Base-by-base conservation (phyloP, 129 eudicot species). In the Gnaphalium uliginosum region DNA sequence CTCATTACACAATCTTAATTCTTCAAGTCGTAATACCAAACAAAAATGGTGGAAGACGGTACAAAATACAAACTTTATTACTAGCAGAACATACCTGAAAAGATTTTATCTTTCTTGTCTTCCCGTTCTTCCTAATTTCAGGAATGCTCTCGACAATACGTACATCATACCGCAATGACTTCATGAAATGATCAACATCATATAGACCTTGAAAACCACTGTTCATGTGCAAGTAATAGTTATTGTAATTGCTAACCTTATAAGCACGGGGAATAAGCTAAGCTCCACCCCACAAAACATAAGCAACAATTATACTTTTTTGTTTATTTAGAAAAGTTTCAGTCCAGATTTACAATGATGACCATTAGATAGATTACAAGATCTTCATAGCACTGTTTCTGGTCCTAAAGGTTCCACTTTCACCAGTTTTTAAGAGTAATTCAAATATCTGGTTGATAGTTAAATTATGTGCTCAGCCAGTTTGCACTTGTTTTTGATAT, bases 151-250 rank as follows among this genome's bases (percentile, higher is more conserved):
- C 96, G 29, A 94, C 99, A 65, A 94, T 86, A 9, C 73, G 86
- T 30, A 94, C 97, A 85, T 94, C 99, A 75, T 82, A 84, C 78
- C 90, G 85, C 85, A 94, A 77, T 46, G 97, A 82, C 72, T 77
- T 87, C 84, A 94, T 87, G 66, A 94, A 94, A 79, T 87, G 88
- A 74, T 94, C 94, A 71, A 91, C 94, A 68, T 94, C 99, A 68
- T 90, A 93, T 10, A 93, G 81, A 77, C 96, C 98, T 81, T 83
- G 96, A 63, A 93, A 93, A 64, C 93, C 93, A 78, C 93, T 88
- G 80, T 64, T 61, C 57, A 82, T 69, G 43, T 26, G 67, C 68
- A 85, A 56, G 46, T 72, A 71, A 71, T 14, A 27, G 43, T 21
- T 11, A 43, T 9, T 56, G 54, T 2, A 43, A 68, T 50, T 68